These are phyloP conservation scores for Cystofilobasidium capitatum DNA, from an alignment of 768 basidiomycete species.

Conservation along the genomic window DNA sequence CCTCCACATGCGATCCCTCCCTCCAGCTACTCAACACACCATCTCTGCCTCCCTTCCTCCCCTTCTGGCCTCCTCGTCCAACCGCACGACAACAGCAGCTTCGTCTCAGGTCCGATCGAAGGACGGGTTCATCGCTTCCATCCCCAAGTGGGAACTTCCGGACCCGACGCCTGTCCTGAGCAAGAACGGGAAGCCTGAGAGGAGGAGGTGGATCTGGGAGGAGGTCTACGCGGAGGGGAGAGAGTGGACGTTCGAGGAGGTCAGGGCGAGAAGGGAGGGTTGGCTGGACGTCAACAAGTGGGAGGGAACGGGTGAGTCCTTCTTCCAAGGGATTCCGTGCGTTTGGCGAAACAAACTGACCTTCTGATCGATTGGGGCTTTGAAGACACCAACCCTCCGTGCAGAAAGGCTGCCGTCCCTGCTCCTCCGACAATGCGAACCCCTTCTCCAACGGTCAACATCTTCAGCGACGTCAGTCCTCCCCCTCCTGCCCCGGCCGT, in stretches of 20 bases:
- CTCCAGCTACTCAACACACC: not conserved
- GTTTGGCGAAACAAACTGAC: not conserved
- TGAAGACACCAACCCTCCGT: conserved; percentile 10
- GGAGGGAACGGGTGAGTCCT: conserved; percentile 31
- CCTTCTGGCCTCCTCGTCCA: conserved; percentile 29
- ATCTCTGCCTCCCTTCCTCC: conserved; percentile 27
- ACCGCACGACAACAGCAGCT: conserved; percentile 16
- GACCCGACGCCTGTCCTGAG: conserved; percentile 19
- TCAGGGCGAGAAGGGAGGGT: conserved; percentile 38
- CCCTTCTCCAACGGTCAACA: not conserved
- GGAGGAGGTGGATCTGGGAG: conserved; percentile 43
- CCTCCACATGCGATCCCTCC: conserved; percentile 36
- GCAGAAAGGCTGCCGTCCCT: not conserved
- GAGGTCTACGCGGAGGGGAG: conserved; percentile 60
- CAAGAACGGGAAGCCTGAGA: conserved; percentile 33
- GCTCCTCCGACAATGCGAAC: not conserved
- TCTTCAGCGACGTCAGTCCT: conserved; percentile 1
- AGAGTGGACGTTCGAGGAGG: conserved; percentile 78
- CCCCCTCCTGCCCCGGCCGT: not conserved
- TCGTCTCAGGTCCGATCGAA: conserved; percentile 18
- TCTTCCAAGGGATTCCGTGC: not conserved
- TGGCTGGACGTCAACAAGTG: conserved; percentile 34
- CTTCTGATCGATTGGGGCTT: not conserved
- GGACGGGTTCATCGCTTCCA: conserved; percentile 4
- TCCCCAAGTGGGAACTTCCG: conserved; percentile 18